Conservation (phyloP, 345 rosid species). For the Microcos paniculata region DNA sequence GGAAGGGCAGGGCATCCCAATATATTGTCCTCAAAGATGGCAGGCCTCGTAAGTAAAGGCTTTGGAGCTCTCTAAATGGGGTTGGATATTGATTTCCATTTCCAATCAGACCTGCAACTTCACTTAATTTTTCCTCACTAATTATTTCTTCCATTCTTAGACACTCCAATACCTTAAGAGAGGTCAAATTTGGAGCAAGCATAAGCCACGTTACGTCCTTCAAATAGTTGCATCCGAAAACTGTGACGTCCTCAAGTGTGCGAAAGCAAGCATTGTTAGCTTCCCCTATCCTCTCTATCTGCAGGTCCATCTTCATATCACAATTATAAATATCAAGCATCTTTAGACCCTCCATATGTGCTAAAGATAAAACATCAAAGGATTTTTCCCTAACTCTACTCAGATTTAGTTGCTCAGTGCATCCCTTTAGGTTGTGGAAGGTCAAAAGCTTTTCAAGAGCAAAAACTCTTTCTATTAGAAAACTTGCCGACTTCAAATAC, state of each 20-base stretch:
- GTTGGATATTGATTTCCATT: background rate
- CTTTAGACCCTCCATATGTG: too few relatives aligned
- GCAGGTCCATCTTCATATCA: background rate
- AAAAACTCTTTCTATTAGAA: background rate
- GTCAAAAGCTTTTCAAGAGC: background rate
- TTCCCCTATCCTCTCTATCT: background rate
- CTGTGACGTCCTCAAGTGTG: background rate
- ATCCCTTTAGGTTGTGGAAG: background rate
- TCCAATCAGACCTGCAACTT: too few relatives aligned
- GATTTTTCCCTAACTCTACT: fast-evolving
- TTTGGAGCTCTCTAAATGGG: too few relatives aligned
- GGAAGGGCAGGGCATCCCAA: background rate
- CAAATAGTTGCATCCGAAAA: background rate
- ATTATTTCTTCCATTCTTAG: background rate
- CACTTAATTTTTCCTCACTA: too few relatives aligned
- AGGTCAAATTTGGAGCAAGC: background rate
- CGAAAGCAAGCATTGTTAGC: too few relatives aligned
- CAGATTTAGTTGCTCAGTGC: background rate
- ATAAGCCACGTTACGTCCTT: background rate
- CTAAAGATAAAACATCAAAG: background rate
- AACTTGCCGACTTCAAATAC: background rate
- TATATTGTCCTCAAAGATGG: conserved; percentile 2
- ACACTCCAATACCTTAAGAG: background rate
- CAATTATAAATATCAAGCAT: too few relatives aligned
- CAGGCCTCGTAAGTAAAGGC: too few relatives aligned